Conservation (phyloP, 208 protist species). For the Trypanosoma avium region DNA sequence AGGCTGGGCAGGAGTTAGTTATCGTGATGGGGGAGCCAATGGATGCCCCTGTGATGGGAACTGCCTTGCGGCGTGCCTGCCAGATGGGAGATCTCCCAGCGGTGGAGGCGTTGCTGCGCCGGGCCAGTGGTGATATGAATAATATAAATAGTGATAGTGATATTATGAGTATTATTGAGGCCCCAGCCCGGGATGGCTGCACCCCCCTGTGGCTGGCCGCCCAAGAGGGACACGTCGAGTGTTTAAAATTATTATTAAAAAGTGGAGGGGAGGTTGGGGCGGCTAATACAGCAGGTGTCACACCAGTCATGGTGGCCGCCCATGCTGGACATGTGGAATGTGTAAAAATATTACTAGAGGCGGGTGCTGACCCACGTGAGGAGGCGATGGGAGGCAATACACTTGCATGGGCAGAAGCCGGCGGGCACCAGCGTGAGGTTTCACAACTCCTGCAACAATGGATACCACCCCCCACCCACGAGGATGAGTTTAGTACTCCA, state of each 20-base stretch:
- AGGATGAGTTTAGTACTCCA: neutral
- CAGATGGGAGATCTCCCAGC: neutral
- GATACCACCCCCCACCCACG: neutral
- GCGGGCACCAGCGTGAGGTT: conserved; percentile 12
- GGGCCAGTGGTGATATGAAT: neutral
- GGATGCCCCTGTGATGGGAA: neutral
- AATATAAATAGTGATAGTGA: no score
- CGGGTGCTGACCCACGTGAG: conserved; percentile 23
- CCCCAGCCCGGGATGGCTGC: conserved; percentile 8
- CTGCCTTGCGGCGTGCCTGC: conserved; percentile 14
- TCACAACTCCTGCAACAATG: neutral
- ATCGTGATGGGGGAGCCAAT: no score
- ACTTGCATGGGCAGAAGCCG: conserved; percentile 29
- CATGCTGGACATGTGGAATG: conserved; percentile 29
- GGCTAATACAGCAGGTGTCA: conserved; percentile 28
- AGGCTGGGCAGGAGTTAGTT: no score
- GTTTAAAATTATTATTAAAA: conserved; percentile 21
- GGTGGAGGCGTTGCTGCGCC: conserved; percentile 1
- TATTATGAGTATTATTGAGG: no score
- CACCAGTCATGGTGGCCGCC: conserved; percentile 42
- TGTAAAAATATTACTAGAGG: conserved; percentile 19
- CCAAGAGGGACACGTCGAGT: conserved; percentile 19
- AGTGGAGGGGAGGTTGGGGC: conserved; percentile 4
- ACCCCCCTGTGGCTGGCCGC: conserved; percentile 40
- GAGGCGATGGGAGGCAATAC: conserved; percentile 20